Conservation (phyloP, 208 protist species). For the Leishmania tropica region DNA sequence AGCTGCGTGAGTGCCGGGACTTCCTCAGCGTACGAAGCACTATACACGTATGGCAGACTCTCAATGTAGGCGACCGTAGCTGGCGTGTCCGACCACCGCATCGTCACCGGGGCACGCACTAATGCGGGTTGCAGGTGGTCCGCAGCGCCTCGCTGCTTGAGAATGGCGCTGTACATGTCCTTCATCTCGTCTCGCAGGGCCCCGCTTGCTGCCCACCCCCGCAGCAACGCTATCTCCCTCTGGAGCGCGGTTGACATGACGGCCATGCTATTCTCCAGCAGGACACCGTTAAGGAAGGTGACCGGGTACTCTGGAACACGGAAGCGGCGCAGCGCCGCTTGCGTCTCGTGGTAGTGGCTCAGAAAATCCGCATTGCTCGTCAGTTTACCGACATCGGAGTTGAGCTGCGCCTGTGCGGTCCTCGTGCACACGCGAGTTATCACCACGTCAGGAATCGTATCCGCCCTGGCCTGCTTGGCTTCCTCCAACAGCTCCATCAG, state of each 20-base stretch:
- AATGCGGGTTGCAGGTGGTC: constrained; percentile 24
- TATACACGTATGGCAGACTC: constrained; percentile 28
- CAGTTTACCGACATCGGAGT: constrained; percentile 28
- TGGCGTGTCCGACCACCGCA: constrained; percentile 13
- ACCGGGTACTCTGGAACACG: constrained; percentile 21
- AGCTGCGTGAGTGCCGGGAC: constrained; percentile 34
- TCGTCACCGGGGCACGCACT: constrained; percentile 9
- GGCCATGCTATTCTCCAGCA: constrained; percentile 2
- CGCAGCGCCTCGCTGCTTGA: constrained; percentile 36
- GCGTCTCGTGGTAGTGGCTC: constrained; percentile 38
- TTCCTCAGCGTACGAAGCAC: constrained; percentile 27
- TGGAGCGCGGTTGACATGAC: constrained; percentile 17
- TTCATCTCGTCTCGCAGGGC: constrained; percentile 39
- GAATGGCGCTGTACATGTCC: constrained; percentile 56
- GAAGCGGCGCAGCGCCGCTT: constrained; percentile 35
- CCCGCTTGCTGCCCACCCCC: constrained; percentile 26
- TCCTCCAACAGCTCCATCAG: constrained; percentile 20
- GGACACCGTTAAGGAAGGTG: constrained; percentile 57
- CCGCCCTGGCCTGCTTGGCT: background rate
- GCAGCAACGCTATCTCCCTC: constrained; percentile 30
- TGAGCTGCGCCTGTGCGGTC: background rate
- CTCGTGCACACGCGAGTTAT: constrained; percentile 12
- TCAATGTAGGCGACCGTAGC: constrained; percentile 24
- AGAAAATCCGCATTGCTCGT: constrained; percentile 27
- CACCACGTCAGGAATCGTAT: background rate